phyloP scores from a whole-genome alignment of 2,329 filamentous ascomycete species.

The Fusarium staphyleae region DNA sequence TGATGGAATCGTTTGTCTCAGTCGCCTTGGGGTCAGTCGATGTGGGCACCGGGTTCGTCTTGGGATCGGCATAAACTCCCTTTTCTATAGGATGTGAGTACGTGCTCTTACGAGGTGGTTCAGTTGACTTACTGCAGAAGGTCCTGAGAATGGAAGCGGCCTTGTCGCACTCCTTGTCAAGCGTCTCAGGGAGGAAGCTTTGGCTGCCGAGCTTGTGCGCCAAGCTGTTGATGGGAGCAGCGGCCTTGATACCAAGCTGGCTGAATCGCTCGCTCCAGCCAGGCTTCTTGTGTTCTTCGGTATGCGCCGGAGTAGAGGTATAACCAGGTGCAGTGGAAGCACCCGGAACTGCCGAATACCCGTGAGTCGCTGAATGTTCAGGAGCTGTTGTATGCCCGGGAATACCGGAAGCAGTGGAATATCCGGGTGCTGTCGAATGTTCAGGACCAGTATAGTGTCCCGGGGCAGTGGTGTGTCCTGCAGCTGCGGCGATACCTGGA shows the following conservation, averaged over 20 bases:
- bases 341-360: background rate
- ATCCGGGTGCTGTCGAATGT: no score
- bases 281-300: constrained; percentile 34
- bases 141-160: constrained; percentile 82
- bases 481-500: background rate
- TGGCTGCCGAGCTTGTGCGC: constrained; percentile 84
- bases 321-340: constrained; percentile 6
- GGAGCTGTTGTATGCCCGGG: background rate
- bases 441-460: no score
- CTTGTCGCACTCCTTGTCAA: constrained; percentile 92
- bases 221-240: constrained; percentile 79
- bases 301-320: constrained; percentile 14
- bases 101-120: rapidly evolving
- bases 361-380: background rate
- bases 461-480: no score
- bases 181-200: constrained; percentile 83
- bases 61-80: constrained; percentile 57
- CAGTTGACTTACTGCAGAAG: constrained; percentile 76
- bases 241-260: constrained; percentile 54
- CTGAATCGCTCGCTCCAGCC: constrained; percentile 45
- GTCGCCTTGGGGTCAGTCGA: constrained; percentile 44
- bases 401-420: background rate
- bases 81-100: constrained; percentile 50
- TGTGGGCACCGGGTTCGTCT: constrained; percentile 39
- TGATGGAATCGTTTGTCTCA: constrained; percentile 39